Base-by-base conservation (phyloP, 305 asterid genomes). In the Fraxinus dipetala region DNA sequence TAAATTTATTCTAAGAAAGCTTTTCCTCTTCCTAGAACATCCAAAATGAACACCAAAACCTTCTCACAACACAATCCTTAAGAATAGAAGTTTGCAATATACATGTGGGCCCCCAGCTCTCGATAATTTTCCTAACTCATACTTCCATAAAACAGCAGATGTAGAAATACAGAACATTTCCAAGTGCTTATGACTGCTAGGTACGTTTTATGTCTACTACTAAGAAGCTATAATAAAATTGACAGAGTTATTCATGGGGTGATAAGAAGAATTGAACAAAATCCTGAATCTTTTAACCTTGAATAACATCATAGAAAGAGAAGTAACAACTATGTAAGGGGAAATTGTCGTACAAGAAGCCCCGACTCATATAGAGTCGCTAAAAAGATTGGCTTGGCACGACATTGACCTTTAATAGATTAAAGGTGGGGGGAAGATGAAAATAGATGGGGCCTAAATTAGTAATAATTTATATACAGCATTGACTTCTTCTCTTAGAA, bases 391-490 rank as follows among this genome's bases (percentile, higher is more conserved):
- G 84, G 89, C 89, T 84, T 51, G 82, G 88, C 82, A 75, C 80
- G 84, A 78, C 85, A 34, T 74, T 81, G 85, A 80, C 86, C 88
- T 82, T 90, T 75, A 20, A 84, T 26, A 26, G 34, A 24, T 65
- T 65, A 65, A 65, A 65, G 73, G 73, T 11, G n/a, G 36, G 14
- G 14, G 72, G 16, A 65, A 65, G 16, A 9, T 65, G 83, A 78
- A 77, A 61, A 80, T 80, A 54, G 81, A 72, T 40, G 35, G 77
- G 86, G 69, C 72, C 83, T 43, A 73, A 75, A 69, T 79, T 75
- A 61, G 75, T 80, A 79, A 83, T 67, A 80, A 83, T 76, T 8
- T 86, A 92, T 91, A 51, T 89, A 92, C 96, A 91, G 80, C 91
- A 77, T 83, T 81, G 43, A 79, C 81, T 81, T 83, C 81, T 70